Evolutionary conservation across 2,329 filamentous ascomycete genomes (phyloP).

Genomic region (Fusarium bulbicola): DNA sequence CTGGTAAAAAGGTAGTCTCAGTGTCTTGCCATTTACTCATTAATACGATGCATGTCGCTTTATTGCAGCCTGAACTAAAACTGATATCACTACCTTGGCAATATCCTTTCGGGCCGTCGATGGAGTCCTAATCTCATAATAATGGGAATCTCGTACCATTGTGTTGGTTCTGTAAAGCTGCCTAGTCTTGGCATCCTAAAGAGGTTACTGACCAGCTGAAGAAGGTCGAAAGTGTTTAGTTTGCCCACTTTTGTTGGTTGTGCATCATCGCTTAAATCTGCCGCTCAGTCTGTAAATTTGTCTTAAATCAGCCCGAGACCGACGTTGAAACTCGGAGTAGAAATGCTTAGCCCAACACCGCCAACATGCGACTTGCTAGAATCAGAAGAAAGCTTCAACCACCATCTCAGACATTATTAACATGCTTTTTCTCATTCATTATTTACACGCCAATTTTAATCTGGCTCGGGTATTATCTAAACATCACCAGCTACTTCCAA

Average conservation of each 20-base stretch:
- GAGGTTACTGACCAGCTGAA: neutral
- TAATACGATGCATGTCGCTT: neutral
- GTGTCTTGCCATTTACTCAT: accelerated
- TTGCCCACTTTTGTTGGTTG: neutral
- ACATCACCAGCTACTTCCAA: neutral
- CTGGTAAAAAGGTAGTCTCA: neutral
- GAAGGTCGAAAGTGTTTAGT: neutral
- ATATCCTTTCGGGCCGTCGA: neutral
- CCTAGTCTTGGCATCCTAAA: neutral
- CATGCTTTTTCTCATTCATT: neutral
- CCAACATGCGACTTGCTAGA: neutral
- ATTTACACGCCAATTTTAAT: neutral
- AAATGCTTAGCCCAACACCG: neutral
- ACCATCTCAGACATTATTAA: neutral
- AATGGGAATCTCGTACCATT: neutral
- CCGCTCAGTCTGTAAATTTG: neutral
- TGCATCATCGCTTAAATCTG: neutral
- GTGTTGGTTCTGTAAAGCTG: neutral
- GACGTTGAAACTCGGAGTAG: neutral
- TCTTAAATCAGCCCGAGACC: neutral
- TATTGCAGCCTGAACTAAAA: neutral
- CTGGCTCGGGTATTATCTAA: neutral
- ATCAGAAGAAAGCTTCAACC: too few relatives aligned
- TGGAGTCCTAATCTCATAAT: neutral
- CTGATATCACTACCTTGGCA: neutral